Percentiles rank a stretch among this genome's conserved stretches.
These are phyloP conservation scores for Penicillium glabrum DNA, from an alignment of 2,329 filamentous ascomycete species.

Conservation along the genomic window DNA sequence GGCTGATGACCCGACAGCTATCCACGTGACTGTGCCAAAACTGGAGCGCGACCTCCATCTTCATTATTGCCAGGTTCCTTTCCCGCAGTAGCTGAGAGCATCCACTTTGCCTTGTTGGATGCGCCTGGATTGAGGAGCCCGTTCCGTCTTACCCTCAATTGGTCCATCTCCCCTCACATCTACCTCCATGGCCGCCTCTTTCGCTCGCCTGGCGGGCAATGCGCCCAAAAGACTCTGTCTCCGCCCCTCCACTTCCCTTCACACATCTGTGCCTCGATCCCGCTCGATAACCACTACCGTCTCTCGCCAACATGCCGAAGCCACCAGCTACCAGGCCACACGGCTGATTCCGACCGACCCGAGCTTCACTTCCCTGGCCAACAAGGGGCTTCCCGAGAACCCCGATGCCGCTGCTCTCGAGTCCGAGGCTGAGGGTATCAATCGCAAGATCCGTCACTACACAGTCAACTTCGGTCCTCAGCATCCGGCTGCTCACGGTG, in stretches of 20 bases:
- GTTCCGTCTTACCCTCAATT: conserved; percentile 23
- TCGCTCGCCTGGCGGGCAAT: conserved; percentile 61
- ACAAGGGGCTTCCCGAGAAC: conserved; percentile 41
- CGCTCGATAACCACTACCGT: conserved; percentile 58
- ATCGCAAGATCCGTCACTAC: conserved; percentile 95
- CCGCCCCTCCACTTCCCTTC: conserved; percentile 49
- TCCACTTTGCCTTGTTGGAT: conserved; percentile 31
- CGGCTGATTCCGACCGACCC: conserved; percentile 60
- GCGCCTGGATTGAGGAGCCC: conserved; percentile 38
- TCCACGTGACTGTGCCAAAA: conserved; percentile 38
- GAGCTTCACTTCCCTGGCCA: conserved; percentile 49
- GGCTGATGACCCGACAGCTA: conserved; percentile 36
- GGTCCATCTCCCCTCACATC: conserved; percentile 15
- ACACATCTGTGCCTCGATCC: conserved; percentile 45
- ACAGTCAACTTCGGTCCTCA: conserved; percentile 99
- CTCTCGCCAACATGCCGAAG: conserved; percentile 54
- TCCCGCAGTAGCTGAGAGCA: conserved; percentile 26
- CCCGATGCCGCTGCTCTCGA: conserved; percentile 48
- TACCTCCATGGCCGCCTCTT: conserved; percentile 58
- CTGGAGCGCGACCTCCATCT: conserved; percentile 33
- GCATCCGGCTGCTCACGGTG: conserved; percentile 96
- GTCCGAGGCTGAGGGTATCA: conserved; percentile 40
- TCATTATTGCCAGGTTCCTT: conserved; percentile 29
- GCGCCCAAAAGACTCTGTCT: conserved; percentile 60
- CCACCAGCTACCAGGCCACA: conserved; percentile 50